Conservation (phyloP, 1,284 basidiomycete genomes). For the Coniophora puteana region DNA sequence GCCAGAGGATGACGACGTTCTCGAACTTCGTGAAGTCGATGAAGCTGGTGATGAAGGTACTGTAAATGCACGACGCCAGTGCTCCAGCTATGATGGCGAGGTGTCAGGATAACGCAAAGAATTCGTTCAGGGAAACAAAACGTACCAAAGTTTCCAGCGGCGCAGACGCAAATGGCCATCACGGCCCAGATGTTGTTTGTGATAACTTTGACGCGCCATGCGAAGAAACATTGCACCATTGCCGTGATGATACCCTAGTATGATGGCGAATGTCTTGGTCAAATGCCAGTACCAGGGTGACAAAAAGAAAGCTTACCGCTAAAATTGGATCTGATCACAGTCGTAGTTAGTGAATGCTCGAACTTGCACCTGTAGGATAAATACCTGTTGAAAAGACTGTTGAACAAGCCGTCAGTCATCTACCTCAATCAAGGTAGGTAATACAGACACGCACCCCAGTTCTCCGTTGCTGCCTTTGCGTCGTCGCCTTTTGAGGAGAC, state of each 20-base stretch:
- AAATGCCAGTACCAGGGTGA: too few relatives aligned
- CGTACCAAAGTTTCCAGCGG: too few relatives aligned
- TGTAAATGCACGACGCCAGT: constrained; percentile 30
- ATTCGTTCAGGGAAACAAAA: constrained; percentile 3
- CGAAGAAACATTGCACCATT: constrained; percentile 34
- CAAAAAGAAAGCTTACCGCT: too few relatives aligned
- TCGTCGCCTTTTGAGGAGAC: constrained; percentile 2
- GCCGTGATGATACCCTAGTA: constrained; percentile 27
- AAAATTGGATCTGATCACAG: too few relatives aligned
- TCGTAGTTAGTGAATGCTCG: too few relatives aligned
- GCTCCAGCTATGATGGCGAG: constrained; percentile 28
- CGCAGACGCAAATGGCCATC: constrained; percentile 13
- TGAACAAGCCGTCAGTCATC: neutral
- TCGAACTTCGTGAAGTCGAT: constrained; percentile 32
- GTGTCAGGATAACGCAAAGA: neutral
- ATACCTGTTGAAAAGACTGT: neutral
- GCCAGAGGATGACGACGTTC: constrained; percentile 33
- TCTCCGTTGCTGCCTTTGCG: neutral
- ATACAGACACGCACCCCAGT: constrained; percentile 10
- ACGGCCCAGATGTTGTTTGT: constrained; percentile 19
- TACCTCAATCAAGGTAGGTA: neutral
- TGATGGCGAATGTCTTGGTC: too few relatives aligned
- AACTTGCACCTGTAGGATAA: too few relatives aligned
- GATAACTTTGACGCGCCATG: constrained; percentile 30
- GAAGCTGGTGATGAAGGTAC: constrained; percentile 31